Conservation (phyloP, 1,284 basidiomycete species). For the Cutaneotrichosporon curvatum region DNA sequence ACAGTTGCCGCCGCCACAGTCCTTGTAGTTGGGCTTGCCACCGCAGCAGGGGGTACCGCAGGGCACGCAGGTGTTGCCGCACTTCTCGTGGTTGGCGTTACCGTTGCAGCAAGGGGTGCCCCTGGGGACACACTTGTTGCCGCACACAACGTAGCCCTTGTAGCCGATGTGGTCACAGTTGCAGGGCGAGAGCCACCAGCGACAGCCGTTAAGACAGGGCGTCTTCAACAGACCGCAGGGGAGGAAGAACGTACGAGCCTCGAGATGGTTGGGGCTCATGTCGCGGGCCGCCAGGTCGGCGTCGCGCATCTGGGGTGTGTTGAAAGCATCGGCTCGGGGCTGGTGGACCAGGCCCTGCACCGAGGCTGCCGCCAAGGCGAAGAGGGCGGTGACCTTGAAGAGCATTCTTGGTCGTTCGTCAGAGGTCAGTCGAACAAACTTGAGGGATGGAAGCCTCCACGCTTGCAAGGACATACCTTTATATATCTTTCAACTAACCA, state of each 20-base stretch:
- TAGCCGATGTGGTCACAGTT: neutral
- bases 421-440: neutral
- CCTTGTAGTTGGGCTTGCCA: neutral
- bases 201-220: neutral
- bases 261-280: neutral
- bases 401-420: neutral
- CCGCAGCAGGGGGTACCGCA: neutral
- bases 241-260: neutral
- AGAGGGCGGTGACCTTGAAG: neutral
- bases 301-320: neutral
- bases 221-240: neutral
- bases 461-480: neutral
- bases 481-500: neutral
- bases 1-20: neutral
- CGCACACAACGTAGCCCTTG: neutral
- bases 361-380: neutral
- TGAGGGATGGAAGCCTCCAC: neutral
- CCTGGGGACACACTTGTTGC: neutral
- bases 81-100: neutral
- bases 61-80: neutral
- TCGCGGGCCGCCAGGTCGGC: neutral
- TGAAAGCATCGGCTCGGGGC: neutral
- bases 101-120: neutral
- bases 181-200: neutral
- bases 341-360: neutral